Evolutionary conservation across 2,329 filamentous ascomycete species (phyloP), one percentile per base, ranked within the genome.

Genomic region (Sporothrix pallida): DNA sequence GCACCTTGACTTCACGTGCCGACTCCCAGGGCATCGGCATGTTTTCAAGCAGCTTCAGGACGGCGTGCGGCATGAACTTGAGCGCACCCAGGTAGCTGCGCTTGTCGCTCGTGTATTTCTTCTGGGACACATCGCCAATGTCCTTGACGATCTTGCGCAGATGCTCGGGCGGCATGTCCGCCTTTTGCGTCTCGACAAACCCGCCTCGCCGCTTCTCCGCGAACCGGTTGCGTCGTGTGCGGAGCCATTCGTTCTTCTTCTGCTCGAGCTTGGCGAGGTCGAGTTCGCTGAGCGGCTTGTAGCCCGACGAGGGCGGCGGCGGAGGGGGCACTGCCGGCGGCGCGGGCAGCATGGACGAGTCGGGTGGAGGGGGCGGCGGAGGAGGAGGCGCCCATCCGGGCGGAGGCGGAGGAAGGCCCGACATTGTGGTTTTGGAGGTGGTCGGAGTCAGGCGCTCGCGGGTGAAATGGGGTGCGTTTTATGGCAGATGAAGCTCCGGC

Each of bases 21-120:
- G 94, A 96, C 84, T 99, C 96, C 96, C 96, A 99, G 0, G 96
- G 96, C 96, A 99, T 99, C 3, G 96, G 96, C 96, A 99, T 99
- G 79, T 99, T 99, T 85, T 99, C 96, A 73, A 99, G 83, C 31
- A 99, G 87, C 86, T 99, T 99, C 84, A 99, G 84, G 12, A 99
- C 96, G 6, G 96, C 96, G 81, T 99, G 96, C 0, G 96, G 96
- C 96, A 99, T 99, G 84, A 98, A 99, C 84, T 99, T 99, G 76
- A 99, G 84, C 48, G 97, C 96, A 76, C 97, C 97, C 67, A 99
- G 88, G 82, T 99, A 99, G 83, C 95, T 98, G 78, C 96, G 90
- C 87, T 99, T 99, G 85, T 99, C 96, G 80, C 92, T 97, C 77
- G 94, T 98, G 86, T 98, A 99, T 83, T 98, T 98, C 86, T 98